Percentiles rank a stretch among this genome's conserved stretches.
Conservation (phyloP, 2,329 filamentous ascomycete genomes). For the Penicillium corylophilum region DNA sequence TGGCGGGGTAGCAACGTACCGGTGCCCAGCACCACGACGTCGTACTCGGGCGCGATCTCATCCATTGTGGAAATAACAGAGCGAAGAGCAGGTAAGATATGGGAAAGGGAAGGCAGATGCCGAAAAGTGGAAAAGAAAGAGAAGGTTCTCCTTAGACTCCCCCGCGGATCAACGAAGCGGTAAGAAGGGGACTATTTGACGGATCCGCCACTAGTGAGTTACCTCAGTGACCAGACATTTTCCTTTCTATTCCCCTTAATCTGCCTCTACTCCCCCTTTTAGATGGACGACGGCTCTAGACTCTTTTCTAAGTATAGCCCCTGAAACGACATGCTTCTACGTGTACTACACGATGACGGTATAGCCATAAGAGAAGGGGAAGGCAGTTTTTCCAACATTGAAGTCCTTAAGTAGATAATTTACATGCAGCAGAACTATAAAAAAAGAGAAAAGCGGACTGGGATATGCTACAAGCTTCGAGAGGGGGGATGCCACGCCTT, state of each 20-base stretch:
- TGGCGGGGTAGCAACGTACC: slow-evolving; percentile 60
- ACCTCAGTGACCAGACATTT: slow-evolving; percentile 9
- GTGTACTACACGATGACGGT: not conserved
- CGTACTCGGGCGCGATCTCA: slow-evolving; percentile 97
- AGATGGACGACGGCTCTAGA: not conserved
- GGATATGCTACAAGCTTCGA: slow-evolving; percentile 13
- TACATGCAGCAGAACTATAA: slow-evolving; percentile 12
- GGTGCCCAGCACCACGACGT: slow-evolving; percentile 97
- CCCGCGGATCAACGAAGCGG: slow-evolving; percentile 31
- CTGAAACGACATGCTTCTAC: not conserved
- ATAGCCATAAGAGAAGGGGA: not conserved
- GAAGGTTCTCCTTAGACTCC: slow-evolving; percentile 21
- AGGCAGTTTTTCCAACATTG: not conserved
- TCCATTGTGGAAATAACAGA: slow-evolving; percentile 66
- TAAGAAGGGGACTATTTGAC: slow-evolving; percentile 27
- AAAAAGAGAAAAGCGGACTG: slow-evolving; percentile 2
- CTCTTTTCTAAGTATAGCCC: not conserved
- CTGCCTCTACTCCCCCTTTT: not conserved
- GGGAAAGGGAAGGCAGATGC: slow-evolving; percentile 14
- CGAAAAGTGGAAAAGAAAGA: slow-evolving; percentile 18
- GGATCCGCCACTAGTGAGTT: slow-evolving; percentile 28
- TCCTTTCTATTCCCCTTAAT: not conserved
- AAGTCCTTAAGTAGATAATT: slow-evolving; percentile 13
- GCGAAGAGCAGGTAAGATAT: slow-evolving; percentile 11
- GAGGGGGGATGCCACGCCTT: not conserved